These are phyloP conservation scores for Nothophaeocryptopus gaeumannii DNA, from an alignment of 2,329 filamentous ascomycete species.

Conservation along the genomic window DNA sequence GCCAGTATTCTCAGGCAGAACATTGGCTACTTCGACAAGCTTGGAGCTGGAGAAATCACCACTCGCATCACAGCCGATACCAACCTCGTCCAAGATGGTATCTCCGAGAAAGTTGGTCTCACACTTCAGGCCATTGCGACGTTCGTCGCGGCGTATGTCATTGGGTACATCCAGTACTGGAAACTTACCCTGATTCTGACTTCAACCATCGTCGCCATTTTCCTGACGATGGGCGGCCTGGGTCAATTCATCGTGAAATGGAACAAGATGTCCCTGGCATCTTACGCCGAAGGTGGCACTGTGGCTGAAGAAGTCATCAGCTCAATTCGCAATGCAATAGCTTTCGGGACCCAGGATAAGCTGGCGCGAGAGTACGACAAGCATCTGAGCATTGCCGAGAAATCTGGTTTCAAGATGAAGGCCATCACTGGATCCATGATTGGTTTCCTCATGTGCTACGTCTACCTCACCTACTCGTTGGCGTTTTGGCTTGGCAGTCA, in stretches of 20 bases:
- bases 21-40: constrained; percentile 88
- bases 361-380: constrained; percentile 81
- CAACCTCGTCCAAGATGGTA: constrained; percentile 88
- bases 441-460: constrained; percentile 74
- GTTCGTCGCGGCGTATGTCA: constrained; percentile 84
- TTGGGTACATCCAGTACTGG: constrained; percentile 89
- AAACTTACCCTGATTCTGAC: constrained; percentile 85
- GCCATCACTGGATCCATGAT: constrained; percentile 72
- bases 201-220: constrained; percentile 75
- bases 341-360: constrained; percentile 90
- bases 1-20: constrained; percentile 82
- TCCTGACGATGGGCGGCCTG: constrained; percentile 71
- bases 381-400: constrained; percentile 70
- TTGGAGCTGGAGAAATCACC: constrained; percentile 89
- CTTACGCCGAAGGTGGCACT: constrained; percentile 80
- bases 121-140: constrained; percentile 74
- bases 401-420: constrained; percentile 74
- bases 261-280: constrained; percentile 72
- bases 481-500: constrained; percentile 84
- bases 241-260: constrained; percentile 75
- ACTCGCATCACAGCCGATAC: constrained; percentile 93
- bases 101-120: constrained; percentile 83
- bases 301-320: constrained; percentile 93
- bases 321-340: constrained; percentile 86
- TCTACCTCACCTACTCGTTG: constrained; percentile 84